Evolutionary conservation across 2,329 filamentous ascomycete genomes (phyloP), one percentile per base, ranked within the genome.

Genomic region (Neonectria punicea): DNA sequence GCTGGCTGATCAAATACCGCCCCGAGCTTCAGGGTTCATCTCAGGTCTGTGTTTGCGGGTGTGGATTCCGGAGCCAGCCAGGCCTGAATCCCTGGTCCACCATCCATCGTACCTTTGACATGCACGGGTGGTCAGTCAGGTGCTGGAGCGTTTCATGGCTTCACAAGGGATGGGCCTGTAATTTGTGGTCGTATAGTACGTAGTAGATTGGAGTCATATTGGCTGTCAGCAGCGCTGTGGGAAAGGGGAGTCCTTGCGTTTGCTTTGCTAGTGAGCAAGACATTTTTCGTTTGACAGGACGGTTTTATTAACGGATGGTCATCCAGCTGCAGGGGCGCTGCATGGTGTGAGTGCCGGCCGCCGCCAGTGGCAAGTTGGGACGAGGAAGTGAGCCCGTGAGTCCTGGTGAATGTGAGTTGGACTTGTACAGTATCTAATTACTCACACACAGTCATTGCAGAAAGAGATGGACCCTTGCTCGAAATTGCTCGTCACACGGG

Each of bases 301-400:
- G 49, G 49, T 30, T 58, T 49, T 49, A 46, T 56, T 36, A 53
- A 63, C 30, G 61, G 56, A 53, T 39, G 32, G 32, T 36, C 51
- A 63, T 63, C 16, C 14, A 43, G 49, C 50, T 58, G 61, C 61
- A 63, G 61, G 54, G 55, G 61, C 43, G n/a, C 14, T 51, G 50
- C 55, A 59, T 55, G 61, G 61, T 44, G 49, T 50, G n/a, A 53
- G 39, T 43, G 20, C 39, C 25, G 13, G 49, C 14, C 11, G 13
- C n/a, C 25, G 39, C 44, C 44, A 58, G 55, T 63, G 61, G 61
- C 55, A 63, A 50, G 50, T 28, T 46, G 43, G 18, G 18, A 54
- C 43, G 44, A 39, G 30, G 25, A 20, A 32, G 20, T 14, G 18
- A 47, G 46, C 46, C 14, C 13, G 13, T 9, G 25, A 30, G 22